A percentile compares a stretch with the other conserved stretches of the same genome.
phyloP scores from a whole-genome alignment of 805 yeast genomes.

The Cyberlindnera bimundalis region DNA sequence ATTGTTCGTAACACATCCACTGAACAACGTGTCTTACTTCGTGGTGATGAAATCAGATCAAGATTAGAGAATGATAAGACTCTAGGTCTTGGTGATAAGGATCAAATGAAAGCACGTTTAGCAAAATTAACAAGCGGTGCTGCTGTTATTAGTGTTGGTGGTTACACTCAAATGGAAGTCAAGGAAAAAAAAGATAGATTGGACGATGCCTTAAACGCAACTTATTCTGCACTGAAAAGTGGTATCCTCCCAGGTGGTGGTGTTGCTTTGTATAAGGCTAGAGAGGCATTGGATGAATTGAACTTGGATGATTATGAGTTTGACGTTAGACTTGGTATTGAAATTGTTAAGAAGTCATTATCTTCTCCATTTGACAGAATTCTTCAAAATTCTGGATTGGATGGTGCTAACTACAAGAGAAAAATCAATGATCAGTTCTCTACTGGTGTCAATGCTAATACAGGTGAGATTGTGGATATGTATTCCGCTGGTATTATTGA shows the following conservation, averaged over 20 bases:
- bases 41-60: conserved; percentile 92
- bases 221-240: conserved; percentile 98
- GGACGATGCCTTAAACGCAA: conserved; percentile 97
- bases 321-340: conserved; percentile 95
- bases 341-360: conserved; percentile 88
- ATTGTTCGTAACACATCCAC: conserved; percentile 89
- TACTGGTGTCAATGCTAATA: conserved; percentile 87
- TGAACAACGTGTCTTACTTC: conserved; percentile 72
- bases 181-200: conserved; percentile 99
- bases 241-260: conserved; percentile 99
- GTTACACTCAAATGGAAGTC: conserved; percentile 94
- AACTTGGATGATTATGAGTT: conserved; percentile 42
- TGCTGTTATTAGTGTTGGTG: conserved; percentile 97
- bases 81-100: conserved; percentile 83
- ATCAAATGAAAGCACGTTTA: conserved; percentile 94
- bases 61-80: conserved; percentile 65
- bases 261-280: conserved; percentile 93
- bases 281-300: conserved; percentile 67
- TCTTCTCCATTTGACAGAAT: conserved; percentile 94
- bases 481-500: conserved; percentile 95
- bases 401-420: conserved; percentile 66
- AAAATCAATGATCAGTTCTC: conserved; percentile 59
- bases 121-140: conserved; percentile 98
- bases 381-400: conserved; percentile 95
- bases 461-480: conserved; percentile 94